Conservation (phyloP, 169 alveolate genomes). For the Eimeria brunetti region DNA sequence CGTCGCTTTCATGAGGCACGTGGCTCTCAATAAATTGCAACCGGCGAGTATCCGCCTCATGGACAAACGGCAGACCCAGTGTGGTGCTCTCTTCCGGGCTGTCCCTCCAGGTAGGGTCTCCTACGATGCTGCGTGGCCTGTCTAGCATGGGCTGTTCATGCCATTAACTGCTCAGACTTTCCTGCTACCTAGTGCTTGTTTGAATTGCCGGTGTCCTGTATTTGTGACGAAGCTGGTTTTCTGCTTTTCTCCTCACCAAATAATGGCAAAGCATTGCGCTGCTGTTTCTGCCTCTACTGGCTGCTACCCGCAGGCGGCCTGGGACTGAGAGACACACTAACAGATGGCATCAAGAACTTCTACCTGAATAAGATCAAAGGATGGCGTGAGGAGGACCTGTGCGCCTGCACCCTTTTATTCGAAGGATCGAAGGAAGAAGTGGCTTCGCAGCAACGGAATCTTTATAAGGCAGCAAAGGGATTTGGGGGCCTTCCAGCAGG, state of each 20-base stretch:
- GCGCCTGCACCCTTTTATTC: conserved; percentile 88
- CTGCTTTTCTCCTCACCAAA: background rate
- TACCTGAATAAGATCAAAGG: conserved; percentile 86
- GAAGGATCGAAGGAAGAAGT: conserved; percentile 88
- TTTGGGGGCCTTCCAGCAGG: conserved; percentile 71
- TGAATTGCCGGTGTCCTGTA: background rate
- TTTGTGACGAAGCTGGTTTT: background rate
- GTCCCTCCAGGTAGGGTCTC: conserved; percentile 19
- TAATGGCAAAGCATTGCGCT: background rate
- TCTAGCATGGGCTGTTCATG: background rate
- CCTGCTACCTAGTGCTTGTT: background rate
- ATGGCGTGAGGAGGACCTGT: conserved; percentile 88
- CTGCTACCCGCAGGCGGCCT: conserved; percentile 71
- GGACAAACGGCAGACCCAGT: conserved; percentile 58
- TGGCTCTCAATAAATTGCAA: conserved; percentile 84
- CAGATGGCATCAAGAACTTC: conserved; percentile 87
- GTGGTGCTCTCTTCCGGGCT: conserved; percentile 55
- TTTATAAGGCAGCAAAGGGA: conserved; percentile 77
- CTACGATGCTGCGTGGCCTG: background rate
- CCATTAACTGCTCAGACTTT: background rate
- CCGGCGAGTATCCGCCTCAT: conserved; percentile 88
- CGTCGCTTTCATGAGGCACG: conserved; percentile 88
- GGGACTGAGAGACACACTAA: conserved; percentile 80
- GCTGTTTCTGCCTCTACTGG: background rate
- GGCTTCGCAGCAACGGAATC: conserved; percentile 81